Evolutionary conservation across 2,329 filamentous ascomycete genomes (phyloP).

Genomic region (Myotisia sp.): DNA sequence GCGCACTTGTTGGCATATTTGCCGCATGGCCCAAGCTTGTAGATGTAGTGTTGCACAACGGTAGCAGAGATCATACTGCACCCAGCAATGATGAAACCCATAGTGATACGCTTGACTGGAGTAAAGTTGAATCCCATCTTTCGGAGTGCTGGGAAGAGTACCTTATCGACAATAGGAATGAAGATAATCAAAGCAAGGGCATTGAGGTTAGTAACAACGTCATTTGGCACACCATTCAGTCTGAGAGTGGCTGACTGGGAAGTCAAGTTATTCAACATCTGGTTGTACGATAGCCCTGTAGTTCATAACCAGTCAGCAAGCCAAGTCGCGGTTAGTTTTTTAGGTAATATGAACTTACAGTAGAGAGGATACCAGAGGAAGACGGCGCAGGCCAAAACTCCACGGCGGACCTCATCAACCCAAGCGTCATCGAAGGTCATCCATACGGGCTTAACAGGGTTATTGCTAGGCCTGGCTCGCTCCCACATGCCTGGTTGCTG

Average conservation of each 20-base stretch:
- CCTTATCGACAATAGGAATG: conserved; percentile 39
- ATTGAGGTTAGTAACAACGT: conserved; percentile 42
- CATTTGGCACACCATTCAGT: conserved; percentile 41
- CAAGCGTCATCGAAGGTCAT: conserved; percentile 74
- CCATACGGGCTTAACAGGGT: conserved; percentile 50
- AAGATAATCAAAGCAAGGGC: conserved; percentile 40
- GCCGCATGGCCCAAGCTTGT: conserved; percentile 49
- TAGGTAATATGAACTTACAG: conserved; percentile 17
- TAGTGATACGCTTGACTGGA: conserved; percentile 39
- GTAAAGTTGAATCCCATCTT: conserved; percentile 36
- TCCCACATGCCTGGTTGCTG: conserved; percentile 51
- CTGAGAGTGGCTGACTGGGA: conserved; percentile 42
- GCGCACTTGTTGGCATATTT: conserved; percentile 41
- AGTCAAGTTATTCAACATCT: conserved; percentile 42
- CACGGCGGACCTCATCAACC: conserved; percentile 64
- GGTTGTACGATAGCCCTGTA: conserved; percentile 36
- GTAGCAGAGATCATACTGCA: conserved; percentile 37
- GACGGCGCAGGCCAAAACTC: conserved; percentile 54
- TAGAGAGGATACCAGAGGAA: conserved; percentile 47
- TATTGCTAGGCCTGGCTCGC: conserved; percentile 50
- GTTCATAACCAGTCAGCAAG: conserved; percentile 8
- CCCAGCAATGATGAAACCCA: conserved; percentile 37
- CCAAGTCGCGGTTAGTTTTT: conserved; percentile 5
- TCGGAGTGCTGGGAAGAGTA: conserved; percentile 39
- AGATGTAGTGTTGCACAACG: conserved; percentile 40